phyloP scores from a whole-genome alignment of 129 eudicot genomes.

The Pittosporum tobira region DNA sequence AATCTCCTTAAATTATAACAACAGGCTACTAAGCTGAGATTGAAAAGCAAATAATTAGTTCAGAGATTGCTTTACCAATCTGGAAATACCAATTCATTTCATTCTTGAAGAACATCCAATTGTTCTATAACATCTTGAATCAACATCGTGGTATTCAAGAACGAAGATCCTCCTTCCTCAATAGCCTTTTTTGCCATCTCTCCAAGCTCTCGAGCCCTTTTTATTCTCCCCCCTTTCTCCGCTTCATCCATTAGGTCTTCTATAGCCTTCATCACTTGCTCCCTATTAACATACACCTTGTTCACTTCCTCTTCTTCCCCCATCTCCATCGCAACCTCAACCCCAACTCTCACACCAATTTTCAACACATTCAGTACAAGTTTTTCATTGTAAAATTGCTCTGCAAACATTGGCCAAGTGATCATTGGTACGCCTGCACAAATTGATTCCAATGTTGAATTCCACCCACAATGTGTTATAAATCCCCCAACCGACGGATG shows the following conservation, averaged over 20 bases:
- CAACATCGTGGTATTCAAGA: conserved; percentile 19
- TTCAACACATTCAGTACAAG: conserved; percentile 30
- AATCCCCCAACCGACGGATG: conserved; percentile 46
- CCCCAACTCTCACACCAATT: conserved; percentile 40
- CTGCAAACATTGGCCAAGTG: conserved; percentile 56
- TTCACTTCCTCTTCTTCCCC: conserved; percentile 29
- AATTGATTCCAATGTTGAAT: conserved; percentile 44
- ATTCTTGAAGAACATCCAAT: no score
- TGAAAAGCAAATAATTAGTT: no score
- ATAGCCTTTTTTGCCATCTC: conserved; percentile 41
- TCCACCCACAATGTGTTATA: conserved; percentile 70
- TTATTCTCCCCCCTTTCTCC: conserved; percentile 36
- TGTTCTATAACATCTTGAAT: conserved; percentile 33
- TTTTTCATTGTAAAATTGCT: conserved; percentile 46
- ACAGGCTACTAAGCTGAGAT: no score
- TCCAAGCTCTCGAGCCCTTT: conserved; percentile 29
- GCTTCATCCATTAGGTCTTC: conserved; percentile 28
- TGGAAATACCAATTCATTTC: no score
- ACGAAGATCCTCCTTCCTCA: conserved; percentile 53
- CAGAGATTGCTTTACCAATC: no score
- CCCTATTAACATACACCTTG: conserved; percentile 23
- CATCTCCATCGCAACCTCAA: conserved; percentile 10
- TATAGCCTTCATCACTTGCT: conserved; percentile 23
- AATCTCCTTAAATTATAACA: no score
- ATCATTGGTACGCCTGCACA: conserved; percentile 44